phyloP scores from a whole-genome alignment of 805 yeast species.

The Candida pini region DNA sequence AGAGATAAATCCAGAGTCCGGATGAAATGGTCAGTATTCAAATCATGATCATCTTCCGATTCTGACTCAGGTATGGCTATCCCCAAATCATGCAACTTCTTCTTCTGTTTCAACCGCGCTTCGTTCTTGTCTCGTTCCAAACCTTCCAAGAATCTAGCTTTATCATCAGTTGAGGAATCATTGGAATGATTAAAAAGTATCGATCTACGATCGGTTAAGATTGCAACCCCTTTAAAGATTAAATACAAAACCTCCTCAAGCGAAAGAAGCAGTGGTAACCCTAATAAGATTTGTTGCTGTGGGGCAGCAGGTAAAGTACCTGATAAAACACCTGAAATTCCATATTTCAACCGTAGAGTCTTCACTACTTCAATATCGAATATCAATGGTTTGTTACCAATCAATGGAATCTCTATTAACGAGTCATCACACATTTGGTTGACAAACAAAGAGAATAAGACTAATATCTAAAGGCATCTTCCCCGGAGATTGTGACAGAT shows the following conservation, averaged over 20 bases:
- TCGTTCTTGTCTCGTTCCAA: not conserved
- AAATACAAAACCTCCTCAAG: slow-evolving; percentile 72
- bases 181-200: slow-evolving; percentile 1
- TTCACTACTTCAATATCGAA: slow-evolving; percentile 53
- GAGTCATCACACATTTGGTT: not conserved
- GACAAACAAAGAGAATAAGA: no score
- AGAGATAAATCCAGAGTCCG: no score
- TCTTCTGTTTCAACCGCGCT: not conserved
- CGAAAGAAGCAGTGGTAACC: slow-evolving; percentile 72
- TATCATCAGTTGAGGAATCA: no score
- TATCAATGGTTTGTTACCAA: slow-evolving; percentile 45
- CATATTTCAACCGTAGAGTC: slow-evolving; percentile 45
- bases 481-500: not conserved
- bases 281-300: slow-evolving; percentile 85
- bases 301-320: slow-evolving; percentile 91
- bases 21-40: no score
- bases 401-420: slow-evolving; percentile 29
- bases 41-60: not conserved
- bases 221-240: slow-evolving; percentile 19
- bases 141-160: not conserved
- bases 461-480: not conserved
- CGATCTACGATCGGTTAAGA: slow-evolving; percentile 3
- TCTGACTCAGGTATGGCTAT: not conserved
- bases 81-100: not conserved
- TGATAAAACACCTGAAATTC: slow-evolving; percentile 68